These are phyloP conservation scores for Oryza nivara DNA, from an alignment of 176 grass and related monocot genomes.

Conservation along the genomic window DNA sequence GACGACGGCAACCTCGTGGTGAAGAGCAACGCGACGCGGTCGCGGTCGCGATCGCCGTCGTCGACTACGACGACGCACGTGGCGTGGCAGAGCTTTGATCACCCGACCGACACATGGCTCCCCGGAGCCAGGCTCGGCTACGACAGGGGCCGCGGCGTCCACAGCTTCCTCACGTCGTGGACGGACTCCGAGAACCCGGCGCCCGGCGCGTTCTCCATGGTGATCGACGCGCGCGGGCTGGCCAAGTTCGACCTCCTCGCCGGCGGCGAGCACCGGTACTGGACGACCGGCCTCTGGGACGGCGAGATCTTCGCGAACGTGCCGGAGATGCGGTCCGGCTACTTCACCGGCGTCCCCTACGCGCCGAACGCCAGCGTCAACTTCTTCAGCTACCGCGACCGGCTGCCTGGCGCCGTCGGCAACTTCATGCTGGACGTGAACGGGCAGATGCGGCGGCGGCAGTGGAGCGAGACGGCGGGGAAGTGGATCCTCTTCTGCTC, in stretches of 20 bases:
- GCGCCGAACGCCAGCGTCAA: constrained; percentile 48
- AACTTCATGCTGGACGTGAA: constrained; percentile 58
- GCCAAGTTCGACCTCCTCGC: constrained; percentile 44
- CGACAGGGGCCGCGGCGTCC: constrained; percentile 38
- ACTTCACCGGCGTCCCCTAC: constrained; percentile 53
- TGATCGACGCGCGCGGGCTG: constrained; percentile 39
- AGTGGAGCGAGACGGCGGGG: constrained; percentile 20
- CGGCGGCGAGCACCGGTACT: constrained; percentile 44
- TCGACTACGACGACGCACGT: not conserved
- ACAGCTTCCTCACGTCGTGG: constrained; percentile 61
- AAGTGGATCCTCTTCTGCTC: constrained; percentile 52
- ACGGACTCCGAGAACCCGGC: constrained; percentile 50
- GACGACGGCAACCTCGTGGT: constrained; percentile 70
- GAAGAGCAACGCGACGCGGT: constrained; percentile 9
- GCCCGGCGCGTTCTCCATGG: constrained; percentile 58
- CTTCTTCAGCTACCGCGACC: constrained; percentile 57
- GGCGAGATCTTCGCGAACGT: constrained; percentile 51
- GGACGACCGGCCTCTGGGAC: constrained; percentile 57
- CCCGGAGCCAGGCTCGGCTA: constrained; percentile 63
- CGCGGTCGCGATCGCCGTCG: not conserved
- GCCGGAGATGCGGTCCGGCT: constrained; percentile 68
- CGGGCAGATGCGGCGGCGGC: constrained; percentile 57
- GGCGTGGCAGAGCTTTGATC: constrained; percentile 74
- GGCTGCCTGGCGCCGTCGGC: constrained; percentile 32
- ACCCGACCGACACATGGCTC: constrained; percentile 75